Evolutionary conservation across 2,329 filamentous ascomycete species (phyloP).

Genomic region (Talaromyces sp.): DNA sequence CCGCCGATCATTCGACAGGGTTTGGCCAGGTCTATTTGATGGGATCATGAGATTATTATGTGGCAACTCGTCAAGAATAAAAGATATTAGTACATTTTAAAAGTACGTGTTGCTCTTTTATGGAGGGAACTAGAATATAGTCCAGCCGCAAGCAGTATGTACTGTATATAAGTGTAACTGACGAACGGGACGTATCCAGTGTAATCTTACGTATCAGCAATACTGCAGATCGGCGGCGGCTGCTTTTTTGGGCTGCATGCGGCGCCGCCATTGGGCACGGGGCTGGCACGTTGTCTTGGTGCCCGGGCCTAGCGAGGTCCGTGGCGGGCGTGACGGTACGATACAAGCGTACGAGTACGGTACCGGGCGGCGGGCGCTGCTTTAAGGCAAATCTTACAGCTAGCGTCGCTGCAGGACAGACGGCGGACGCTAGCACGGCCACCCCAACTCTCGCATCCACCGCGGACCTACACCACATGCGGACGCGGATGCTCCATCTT

Average conservation of each 20-base stretch:
- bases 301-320: background rate
- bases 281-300: background rate
- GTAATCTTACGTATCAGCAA: background rate
- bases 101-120: too few relatives aligned
- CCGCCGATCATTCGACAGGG: conserved; percentile 21
- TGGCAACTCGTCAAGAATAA: too few relatives aligned
- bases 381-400: conserved; percentile 3
- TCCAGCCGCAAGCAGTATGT: too few relatives aligned
- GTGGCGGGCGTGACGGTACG: background rate
- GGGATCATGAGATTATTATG: background rate
- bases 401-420: conserved; percentile 1
- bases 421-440: background rate
- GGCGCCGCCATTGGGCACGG: background rate
- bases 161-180: background rate
- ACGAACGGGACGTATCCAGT: background rate
- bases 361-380: background rate
- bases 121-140: background rate
- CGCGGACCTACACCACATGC: background rate
- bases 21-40: background rate
- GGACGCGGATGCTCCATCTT: background rate
- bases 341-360: background rate
- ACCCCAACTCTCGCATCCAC: background rate
- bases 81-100: too few relatives aligned
- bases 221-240: background rate
- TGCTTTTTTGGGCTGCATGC: background rate